Percentiles rank a stretch among this genome's conserved stretches.
Evolutionary conservation across 306 rosid species (phyloP).

Genomic region (Mucuna pruriens): DNA sequence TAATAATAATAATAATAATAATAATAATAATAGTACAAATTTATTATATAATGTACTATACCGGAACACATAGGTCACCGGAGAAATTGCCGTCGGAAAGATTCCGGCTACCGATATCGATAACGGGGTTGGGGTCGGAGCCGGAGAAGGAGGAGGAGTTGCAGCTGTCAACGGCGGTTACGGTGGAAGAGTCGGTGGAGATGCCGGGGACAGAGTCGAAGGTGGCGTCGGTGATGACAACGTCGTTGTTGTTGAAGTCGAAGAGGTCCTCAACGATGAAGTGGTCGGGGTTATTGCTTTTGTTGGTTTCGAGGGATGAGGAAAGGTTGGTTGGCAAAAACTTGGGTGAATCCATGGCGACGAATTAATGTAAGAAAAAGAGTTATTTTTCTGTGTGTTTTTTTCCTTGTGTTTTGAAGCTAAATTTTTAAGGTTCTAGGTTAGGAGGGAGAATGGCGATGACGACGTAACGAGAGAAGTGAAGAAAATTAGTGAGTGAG

Average conservation of each 20-base stretch:
- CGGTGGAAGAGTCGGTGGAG: constrained; percentile 58
- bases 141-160: constrained; percentile 61
- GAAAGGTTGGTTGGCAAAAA: constrained; percentile 39
- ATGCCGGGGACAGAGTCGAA: constrained; percentile 42
- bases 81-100: constrained; percentile 52
- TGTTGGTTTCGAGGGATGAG: constrained; percentile 48
- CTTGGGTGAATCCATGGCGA: constrained; percentile 57
- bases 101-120: constrained; percentile 43
- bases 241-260: constrained; percentile 70
- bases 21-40: not conserved
- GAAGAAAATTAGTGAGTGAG: constrained; percentile 38
- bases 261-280: constrained; percentile 81
- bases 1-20: not conserved
- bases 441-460: not conserved
- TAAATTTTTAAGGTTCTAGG: constrained; percentile 1
- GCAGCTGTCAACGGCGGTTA: constrained; percentile 52
- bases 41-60: constrained; percentile 28
- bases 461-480: not conserved
- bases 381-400: not conserved
- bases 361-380: not conserved
- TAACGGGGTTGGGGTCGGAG: constrained; percentile 36
- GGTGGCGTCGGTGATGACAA: constrained; percentile 39
- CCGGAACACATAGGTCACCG: constrained; percentile 80
- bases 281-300: constrained; percentile 43
- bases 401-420: constrained; percentile 22